Evolutionary conservation across 345 rosid species (phyloP).

Genomic region (Pugionium dolabratum): DNA sequence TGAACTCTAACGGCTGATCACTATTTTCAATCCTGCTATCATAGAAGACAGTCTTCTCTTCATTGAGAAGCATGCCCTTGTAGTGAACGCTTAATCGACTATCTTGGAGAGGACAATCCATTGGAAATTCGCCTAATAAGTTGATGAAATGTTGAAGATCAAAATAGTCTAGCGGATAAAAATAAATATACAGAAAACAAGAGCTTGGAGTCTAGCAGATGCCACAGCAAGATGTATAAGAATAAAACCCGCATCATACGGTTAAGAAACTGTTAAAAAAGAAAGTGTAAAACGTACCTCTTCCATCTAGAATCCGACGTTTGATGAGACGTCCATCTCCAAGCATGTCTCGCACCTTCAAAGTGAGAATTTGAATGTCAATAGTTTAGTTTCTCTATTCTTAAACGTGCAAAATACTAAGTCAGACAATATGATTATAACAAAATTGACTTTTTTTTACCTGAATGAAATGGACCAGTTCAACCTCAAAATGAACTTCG

Average conservation of each 20-base stretch:
- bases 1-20: slow-evolving; percentile 85
- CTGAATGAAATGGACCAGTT: slow-evolving; percentile 91
- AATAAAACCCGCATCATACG: neutral
- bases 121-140: slow-evolving; percentile 89
- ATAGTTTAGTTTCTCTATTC: slow-evolving; percentile 3
- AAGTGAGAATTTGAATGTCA: slow-evolving; percentile 38
- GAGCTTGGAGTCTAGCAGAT: slow-evolving; percentile 15
- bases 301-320: slow-evolving; percentile 86
- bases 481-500: slow-evolving; percentile 92
- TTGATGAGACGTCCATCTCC: slow-evolving; percentile 97
- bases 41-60: slow-evolving; percentile 71
- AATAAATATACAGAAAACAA: slow-evolving; percentile 15
- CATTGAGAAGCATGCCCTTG: slow-evolving; percentile 86
- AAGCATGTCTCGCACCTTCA: slow-evolving; percentile 93
- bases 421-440: neutral
- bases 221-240: slow-evolving; percentile 8
- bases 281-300: slow-evolving; percentile 51
- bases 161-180: slow-evolving; percentile 23
- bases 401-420: slow-evolving; percentile 5
- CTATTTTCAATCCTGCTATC: slow-evolving; percentile 73
- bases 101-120: slow-evolving; percentile 97
- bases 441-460: slow-evolving; percentile 37
- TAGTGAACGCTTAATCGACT: slow-evolving; percentile 77
- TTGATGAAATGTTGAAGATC: slow-evolving; percentile 22
- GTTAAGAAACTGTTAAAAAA: slow-evolving; percentile 1